Evolutionary conservation across 768 basidiomycete species (phyloP).

Genomic region (Mycena maculata): DNA sequence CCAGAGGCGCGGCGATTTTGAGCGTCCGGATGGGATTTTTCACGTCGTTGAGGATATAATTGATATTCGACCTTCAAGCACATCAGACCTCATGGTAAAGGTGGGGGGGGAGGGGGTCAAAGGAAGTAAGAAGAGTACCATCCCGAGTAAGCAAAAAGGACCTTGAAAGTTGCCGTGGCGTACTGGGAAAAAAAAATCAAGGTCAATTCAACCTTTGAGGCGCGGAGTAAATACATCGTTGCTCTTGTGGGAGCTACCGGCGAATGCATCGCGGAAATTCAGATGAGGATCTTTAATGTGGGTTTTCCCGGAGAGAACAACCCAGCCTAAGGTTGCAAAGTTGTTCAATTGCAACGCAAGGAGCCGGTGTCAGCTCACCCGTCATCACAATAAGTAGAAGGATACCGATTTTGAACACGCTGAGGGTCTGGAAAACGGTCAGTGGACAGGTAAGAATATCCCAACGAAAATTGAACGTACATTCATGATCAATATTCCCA

Average conservation of each 20-base stretch:
- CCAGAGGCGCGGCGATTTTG: constrained; percentile 74
- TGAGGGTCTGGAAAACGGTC: constrained; percentile 73
- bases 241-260: constrained; percentile 63
- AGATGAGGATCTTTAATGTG: constrained; percentile 60
- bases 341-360: constrained; percentile 41
- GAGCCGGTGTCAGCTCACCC: constrained; percentile 65
- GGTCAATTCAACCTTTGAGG: constrained; percentile 26
- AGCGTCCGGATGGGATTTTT: constrained; percentile 76
- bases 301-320: constrained; percentile 65
- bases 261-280: constrained; percentile 66
- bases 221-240: constrained; percentile 38
- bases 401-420: constrained; percentile 66
- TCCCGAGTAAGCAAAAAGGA: constrained; percentile 51
- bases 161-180: constrained; percentile 70
- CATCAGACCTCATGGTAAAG: constrained; percentile 51
- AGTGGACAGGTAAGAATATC: too few species aligned
- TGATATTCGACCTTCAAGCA: constrained; percentile 80
- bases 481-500: constrained; percentile 63
- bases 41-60: constrained; percentile 77
- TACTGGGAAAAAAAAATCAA: constrained; percentile 53
- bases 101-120: constrained; percentile 54
- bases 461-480: constrained; percentile 44
- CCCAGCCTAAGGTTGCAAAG: constrained; percentile 55
- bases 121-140: background rate
- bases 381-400: constrained; percentile 61